Evolutionary conservation across 176 grass and related monocot genomes (phyloP).

Genomic region (Puya raimondii): DNA sequence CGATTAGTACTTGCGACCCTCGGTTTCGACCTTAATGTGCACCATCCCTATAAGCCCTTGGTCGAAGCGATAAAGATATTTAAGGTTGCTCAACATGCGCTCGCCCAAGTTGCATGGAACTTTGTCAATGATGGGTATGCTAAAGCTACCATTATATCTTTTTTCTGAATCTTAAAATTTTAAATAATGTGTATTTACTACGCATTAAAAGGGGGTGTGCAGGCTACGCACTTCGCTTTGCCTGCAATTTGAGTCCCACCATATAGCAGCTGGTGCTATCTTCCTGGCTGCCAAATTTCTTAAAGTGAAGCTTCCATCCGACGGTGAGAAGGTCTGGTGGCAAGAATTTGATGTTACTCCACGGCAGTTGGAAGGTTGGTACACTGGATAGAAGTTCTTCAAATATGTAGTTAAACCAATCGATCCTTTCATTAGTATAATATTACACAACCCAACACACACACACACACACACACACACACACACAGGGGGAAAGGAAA

Average conservation of each 20-base stretch:
- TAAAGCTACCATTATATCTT: constrained; percentile 43
- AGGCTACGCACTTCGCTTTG: constrained; percentile 90
- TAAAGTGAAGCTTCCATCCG: constrained; percentile 97
- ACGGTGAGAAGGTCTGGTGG: constrained; percentile 93
- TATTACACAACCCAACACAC: too few species aligned
- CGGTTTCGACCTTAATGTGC: constrained; percentile 78
- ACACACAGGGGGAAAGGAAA: too few species aligned
- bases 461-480: too few species aligned
- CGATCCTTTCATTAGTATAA: too few species aligned
- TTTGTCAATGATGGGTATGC: constrained; percentile 99
- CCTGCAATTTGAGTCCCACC: constrained; percentile 95
- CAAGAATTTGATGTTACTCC: constrained; percentile 94
- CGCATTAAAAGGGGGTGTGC: constrained; percentile 58
- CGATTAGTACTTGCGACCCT: constrained; percentile 74
- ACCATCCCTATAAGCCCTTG: constrained; percentile 85
- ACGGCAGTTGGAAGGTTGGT: constrained; percentile 92
- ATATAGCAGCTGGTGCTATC: constrained; percentile 91
- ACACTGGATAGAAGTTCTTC: constrained; percentile 8
- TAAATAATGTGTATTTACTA: constrained; percentile 53
- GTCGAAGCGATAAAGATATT: constrained; percentile 92
- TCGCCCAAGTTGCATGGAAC: constrained; percentile 99
- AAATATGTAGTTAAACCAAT: background rate
- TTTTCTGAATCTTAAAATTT: constrained; percentile 33
- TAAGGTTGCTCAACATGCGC: constrained; percentile 81
- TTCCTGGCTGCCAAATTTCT: constrained; percentile 94